Percentiles rank a stretch among this genome's conserved stretches.
phyloP scores from a whole-genome alignment of 192 early-diverging fungal genomes.

The Dissophora globulifera region DNA sequence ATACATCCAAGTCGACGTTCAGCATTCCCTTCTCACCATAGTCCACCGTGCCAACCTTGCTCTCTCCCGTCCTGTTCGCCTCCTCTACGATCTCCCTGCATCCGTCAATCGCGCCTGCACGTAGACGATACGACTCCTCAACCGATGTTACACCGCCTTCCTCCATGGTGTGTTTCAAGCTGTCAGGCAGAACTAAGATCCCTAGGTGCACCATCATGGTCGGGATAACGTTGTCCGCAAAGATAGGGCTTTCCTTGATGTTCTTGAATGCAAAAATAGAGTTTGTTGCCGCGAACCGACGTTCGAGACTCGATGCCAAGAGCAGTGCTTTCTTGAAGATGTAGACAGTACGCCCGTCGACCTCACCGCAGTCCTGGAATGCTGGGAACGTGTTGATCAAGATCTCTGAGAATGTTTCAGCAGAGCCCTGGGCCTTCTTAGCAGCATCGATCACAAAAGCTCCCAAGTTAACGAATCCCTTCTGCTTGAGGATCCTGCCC shows the following conservation, averaged over 20 bases:
- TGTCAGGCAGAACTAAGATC: slow-evolving; percentile 59
- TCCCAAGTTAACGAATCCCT: slow-evolving; percentile 71
- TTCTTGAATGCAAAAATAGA: slow-evolving; percentile 74
- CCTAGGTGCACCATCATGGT: slow-evolving; percentile 69
- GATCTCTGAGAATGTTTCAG: slow-evolving; percentile 46
- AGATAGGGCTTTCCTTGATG: slow-evolving; percentile 72
- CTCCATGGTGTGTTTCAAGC: slow-evolving; percentile 59
- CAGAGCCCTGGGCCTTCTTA: slow-evolving; percentile 49
- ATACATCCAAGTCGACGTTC: slow-evolving; percentile 69
- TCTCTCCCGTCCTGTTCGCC: slow-evolving; percentile 25
- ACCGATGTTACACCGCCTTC: slow-evolving; percentile 59
- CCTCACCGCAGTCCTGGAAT: slow-evolving; percentile 68
- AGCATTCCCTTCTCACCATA: slow-evolving; percentile 48
- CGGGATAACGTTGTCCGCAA: slow-evolving; percentile 82
- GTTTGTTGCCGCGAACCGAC: slow-evolving; percentile 66
- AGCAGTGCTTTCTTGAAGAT: slow-evolving; percentile 84
- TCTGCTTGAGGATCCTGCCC: slow-evolving; percentile 68
- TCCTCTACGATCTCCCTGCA: slow-evolving; percentile 66
- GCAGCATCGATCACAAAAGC: slow-evolving; percentile 77
- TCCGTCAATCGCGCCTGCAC: slow-evolving; percentile 76
- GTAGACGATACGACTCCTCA: slow-evolving; percentile 66
- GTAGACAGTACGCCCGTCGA: slow-evolving; percentile 68
- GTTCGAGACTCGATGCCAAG: slow-evolving; percentile 69
- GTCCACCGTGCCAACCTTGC: slow-evolving; percentile 40
- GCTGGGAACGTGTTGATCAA: slow-evolving; percentile 75